Evolutionary conservation across 1,284 basidiomycete genomes (phyloP).

Genomic region (Malassezia arunalokei): DNA sequence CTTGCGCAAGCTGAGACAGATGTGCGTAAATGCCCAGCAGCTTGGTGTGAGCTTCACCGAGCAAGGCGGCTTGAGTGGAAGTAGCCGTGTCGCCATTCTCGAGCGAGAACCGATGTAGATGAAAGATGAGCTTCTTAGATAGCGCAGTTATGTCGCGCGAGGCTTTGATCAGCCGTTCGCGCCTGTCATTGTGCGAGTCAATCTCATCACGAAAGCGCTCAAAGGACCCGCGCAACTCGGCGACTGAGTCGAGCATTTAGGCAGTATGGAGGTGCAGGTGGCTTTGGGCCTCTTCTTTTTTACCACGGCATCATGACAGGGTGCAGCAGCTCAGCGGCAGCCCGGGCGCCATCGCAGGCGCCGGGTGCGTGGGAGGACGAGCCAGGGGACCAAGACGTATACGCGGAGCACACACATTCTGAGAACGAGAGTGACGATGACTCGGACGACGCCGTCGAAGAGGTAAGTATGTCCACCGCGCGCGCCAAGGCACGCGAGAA

Average conservation of each 20-base stretch:
- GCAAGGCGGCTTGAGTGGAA: constrained; percentile 46
- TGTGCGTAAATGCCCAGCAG: constrained; percentile 60
- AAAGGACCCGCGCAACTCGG: constrained; percentile 12
- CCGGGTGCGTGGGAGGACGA: neutral
- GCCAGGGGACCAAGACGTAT: neutral
- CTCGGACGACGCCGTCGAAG: constrained; percentile 10
- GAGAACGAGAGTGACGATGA: neutral
- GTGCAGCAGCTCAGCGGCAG: neutral
- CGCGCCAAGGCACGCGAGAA: neutral
- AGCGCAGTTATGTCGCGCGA: constrained; percentile 72
- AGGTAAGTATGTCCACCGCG: constrained; percentile 5
- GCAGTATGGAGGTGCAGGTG: neutral
- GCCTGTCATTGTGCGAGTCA: constrained; percentile 42
- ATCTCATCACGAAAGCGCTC: constrained; percentile 34
- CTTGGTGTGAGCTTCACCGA: constrained; percentile 56
- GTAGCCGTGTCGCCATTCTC: constrained; percentile 3
- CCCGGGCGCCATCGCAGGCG: no score
- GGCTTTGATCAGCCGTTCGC: constrained; percentile 67
- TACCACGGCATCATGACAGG: neutral
- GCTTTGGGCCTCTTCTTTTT: neutral
- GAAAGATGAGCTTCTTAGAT: constrained; percentile 91
- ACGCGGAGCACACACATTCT: neutral
- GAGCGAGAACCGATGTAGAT: constrained; percentile 60
- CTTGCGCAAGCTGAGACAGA: constrained; percentile 54
- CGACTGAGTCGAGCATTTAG: neutral